These are phyloP conservation scores for Ilex asprella DNA, from an alignment of 257 asterid genomes.

Conservation along the genomic window DNA sequence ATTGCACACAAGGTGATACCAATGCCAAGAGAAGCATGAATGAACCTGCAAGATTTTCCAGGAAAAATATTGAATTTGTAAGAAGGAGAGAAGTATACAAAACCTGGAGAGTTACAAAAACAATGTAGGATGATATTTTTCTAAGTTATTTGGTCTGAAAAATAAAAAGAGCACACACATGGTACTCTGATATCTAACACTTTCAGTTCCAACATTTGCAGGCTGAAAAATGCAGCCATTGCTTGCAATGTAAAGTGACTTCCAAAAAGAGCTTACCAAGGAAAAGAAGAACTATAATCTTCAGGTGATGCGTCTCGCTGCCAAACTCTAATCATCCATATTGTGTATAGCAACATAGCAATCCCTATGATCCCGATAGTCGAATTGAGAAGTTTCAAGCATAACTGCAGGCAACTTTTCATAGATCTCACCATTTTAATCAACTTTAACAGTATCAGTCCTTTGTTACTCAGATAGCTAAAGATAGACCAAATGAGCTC, in stretches of 20 bases:
- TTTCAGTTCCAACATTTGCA: too few relatives aligned
- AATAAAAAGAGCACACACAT: too few relatives aligned
- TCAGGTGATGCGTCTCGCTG: conserved; percentile 23
- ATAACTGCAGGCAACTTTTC: conserved; percentile 20
- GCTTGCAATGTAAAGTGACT: neutral
- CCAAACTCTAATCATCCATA: conserved; percentile 39
- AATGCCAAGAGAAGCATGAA: conserved; percentile 46
- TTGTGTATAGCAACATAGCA: conserved; percentile 28
- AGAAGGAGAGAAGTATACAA: neutral
- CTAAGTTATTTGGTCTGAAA: neutral
- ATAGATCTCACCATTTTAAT: conserved; percentile 13
- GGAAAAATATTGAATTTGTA: neutral
- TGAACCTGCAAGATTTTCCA: conserved; percentile 35
- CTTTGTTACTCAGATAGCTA: too few relatives aligned
- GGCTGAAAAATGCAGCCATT: neutral
- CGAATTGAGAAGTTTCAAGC: conserved; percentile 34
- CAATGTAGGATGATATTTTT: neutral
- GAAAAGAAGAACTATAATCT: conserved; percentile 17
- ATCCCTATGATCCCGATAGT: conserved; percentile 33
- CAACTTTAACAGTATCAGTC: neutral
- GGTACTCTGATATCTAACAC: neutral
- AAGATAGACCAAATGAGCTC: too few relatives aligned
- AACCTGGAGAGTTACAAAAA: neutral
- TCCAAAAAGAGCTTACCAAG: conserved; percentile 35
- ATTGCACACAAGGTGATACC: conserved; percentile 49